Evolutionary conservation across 2,329 filamentous ascomycete species (phyloP), one percentile per base, ranked within the genome.

Genomic region (Pseudocercospora fijiensis): DNA sequence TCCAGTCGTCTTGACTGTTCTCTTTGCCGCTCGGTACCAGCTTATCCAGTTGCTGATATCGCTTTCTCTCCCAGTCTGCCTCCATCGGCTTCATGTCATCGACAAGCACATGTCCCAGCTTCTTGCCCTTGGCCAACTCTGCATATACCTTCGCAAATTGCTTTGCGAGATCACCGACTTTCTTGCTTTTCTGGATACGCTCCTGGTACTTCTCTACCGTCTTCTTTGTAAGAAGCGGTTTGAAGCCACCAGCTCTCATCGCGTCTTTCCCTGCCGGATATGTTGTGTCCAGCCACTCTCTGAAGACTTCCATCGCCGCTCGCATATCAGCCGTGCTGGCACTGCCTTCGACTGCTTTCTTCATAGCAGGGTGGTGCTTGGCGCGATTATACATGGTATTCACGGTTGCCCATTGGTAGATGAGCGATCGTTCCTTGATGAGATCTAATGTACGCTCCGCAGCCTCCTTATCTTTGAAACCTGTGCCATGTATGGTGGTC

Each of bases 331-430:
- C 49, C 4, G 66, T 66, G 10, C 62, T 57, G 2, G 63, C 67
- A 11, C 60, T 63, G 16, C 63, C 68, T 45, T 65, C 63, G 26
- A 58, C 63, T 18, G 65, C 67, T 49, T 67, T 70, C 52, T 71
- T 70, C 67, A 73, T 71, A 1, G 66, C 63, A 0, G 70, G 72
- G 43, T 74, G 72, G 47, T 73, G 69, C 52, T 67, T 69, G 4
- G 73, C 72, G 27, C 72, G 68, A 62, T 74, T 63, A 58, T 67
- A 74, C 69, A 74, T 71, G 3, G 72, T 73, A 64, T 75, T 74
- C 22, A 75, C 67, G 1, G 73, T 74, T 60, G 75, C 73, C 57
- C 71, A 75, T 60, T 75, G 73, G 58, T 75, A 75, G 62, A 70
- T 73, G 7, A 75, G 65, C 7, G 69, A 71, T 30, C 73, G 71